A percentile compares a stretch with the other conserved stretches of the same genome.
phyloP scores from a whole-genome alignment of 1,139 yeast genomes.

The Pichia sp. region DNA sequence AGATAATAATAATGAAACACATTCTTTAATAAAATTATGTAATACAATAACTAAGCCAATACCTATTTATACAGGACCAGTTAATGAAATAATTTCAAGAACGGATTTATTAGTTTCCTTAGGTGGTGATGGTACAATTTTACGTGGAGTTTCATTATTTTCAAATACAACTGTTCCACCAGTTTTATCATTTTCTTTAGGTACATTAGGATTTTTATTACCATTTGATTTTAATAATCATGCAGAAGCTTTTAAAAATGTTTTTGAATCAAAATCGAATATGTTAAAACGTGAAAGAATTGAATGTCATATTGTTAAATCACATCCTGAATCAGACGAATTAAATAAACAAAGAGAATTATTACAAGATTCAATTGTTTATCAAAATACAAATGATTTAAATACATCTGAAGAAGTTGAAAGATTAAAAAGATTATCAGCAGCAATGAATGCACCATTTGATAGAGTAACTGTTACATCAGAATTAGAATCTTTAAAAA shows the following conservation, averaged over 20 bases:
- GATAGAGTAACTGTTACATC: slow-evolving; percentile 5
- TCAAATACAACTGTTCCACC: slow-evolving; percentile 77
- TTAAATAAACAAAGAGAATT: slow-evolving; percentile 11
- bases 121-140: slow-evolving; percentile 95
- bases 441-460: slow-evolving; percentile 17
- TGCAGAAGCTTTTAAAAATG: slow-evolving; percentile 54
- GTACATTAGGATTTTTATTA: slow-evolving; percentile 82
- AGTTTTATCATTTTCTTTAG: slow-evolving; percentile 79
- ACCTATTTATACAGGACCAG: slow-evolving; percentile 50
- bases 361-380: slow-evolving; percentile 6
- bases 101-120: slow-evolving; percentile 75
- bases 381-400: slow-evolving; percentile 1
- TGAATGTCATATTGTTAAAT: slow-evolving; percentile 61
- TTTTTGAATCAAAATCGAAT: slow-evolving; percentile 60
- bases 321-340: slow-evolving; percentile 19
- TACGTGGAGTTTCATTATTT: slow-evolving; percentile 50
- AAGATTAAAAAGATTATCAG: slow-evolving; percentile 14
- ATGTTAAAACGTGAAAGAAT: slow-evolving; percentile 73
- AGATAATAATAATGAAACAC: slow-evolving; percentile 13
- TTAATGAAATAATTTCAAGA: slow-evolving; percentile 47
- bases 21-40: slow-evolving; percentile 5
- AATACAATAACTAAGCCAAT: slow-evolving; percentile 19
- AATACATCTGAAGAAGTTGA: slow-evolving; percentile 11
- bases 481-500: slow-evolving; percentile 23
- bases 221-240: slow-evolving; percentile 75